Base-by-base conservation (phyloP, 345 rosid genomes). In the Hibiscus syriacus region DNA sequence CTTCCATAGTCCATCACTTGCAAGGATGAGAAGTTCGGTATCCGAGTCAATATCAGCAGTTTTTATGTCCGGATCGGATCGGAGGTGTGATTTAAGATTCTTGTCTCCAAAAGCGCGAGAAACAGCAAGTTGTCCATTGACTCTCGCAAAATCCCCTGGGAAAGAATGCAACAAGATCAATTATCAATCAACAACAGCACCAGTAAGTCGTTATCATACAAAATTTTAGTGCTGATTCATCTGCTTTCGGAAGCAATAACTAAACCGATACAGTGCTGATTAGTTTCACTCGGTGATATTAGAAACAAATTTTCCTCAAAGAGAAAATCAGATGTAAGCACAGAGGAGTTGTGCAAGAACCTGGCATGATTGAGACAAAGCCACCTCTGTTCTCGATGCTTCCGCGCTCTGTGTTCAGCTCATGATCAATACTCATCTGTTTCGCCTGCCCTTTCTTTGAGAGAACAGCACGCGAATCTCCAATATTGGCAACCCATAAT, bases 341-440 rank as follows among this genome's bases (percentile, higher is more conserved):
- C 32, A 39, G 26, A 45, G 38, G 27, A 23, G 12, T 32, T 27
- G 32, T 26, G 29, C 57, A 68, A 63, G 67, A 58, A 87, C 92
- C 87, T 79, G 92, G 90, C 92, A 87, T 81, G 73, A 85, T 87
- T 1, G 90, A 87, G 63, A 87, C 92, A 71, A 87, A 87, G 57
- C 92, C 89, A 11, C 92, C 92, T 81, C 46, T 80, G 66, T 73
- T 70, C 74, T 87, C 90, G 1, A 87, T 87, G 77, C 84, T 83
- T 39, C 72, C 80, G 26, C 90, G 70, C 74, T 87, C 90, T 13
- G 86, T 85, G 73, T 85, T 83, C 2, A 90, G 92, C 72, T 85
- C 92, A 65, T 87, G 92, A 72, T 87, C 90, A 19, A 71, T 20
- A 22, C 83, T 67, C 87, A 87, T 82, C 69, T 85, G 87, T 70